These are phyloP conservation scores for Pascua guehoae DNA, from an alignment of 1,284 basidiomycete genomes.

Conservation along the genomic window DNA sequence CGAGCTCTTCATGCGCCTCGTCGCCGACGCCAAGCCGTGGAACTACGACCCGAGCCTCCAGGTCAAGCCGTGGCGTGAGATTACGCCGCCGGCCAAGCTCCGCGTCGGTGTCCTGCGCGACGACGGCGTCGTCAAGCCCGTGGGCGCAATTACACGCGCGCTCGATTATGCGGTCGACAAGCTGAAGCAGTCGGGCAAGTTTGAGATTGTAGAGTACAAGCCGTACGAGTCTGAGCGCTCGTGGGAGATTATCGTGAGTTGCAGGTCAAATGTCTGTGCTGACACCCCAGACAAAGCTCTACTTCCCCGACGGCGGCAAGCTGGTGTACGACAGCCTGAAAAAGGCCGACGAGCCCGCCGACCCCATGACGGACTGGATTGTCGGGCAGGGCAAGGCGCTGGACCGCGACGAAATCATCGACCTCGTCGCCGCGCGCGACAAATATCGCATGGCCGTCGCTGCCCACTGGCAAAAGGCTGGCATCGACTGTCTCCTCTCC, in stretches of 20 bases:
- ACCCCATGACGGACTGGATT: slow-evolving; percentile 42
- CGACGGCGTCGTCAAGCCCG: slow-evolving; percentile 60
- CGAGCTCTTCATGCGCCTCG: slow-evolving; percentile 58
- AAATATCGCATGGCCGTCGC: slow-evolving; percentile 30
- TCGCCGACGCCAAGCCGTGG: slow-evolving; percentile 58
- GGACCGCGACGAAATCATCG: slow-evolving; percentile 35
- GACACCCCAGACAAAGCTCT: slow-evolving; percentile 46
- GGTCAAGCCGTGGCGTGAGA: slow-evolving; percentile 54
- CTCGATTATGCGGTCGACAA: slow-evolving; percentile 33
- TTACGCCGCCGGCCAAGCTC: slow-evolving; percentile 58
- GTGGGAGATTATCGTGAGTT: slow-evolving; percentile 30
- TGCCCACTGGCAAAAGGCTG: slow-evolving; percentile 24
- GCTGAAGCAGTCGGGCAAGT: slow-evolving; percentile 25
- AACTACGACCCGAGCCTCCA: slow-evolving; percentile 55
- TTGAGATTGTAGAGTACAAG: slow-evolving; percentile 34
- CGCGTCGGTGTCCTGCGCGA: slow-evolving; percentile 45
- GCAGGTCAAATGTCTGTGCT: not conserved
- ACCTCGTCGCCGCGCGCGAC: slow-evolving; percentile 32
- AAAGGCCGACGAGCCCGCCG: slow-evolving; percentile 32
- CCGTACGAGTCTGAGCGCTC: slow-evolving; percentile 22
- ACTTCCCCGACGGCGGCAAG: slow-evolving; percentile 41
- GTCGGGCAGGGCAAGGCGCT: slow-evolving; percentile 21
- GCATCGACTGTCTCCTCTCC: slow-evolving; percentile 43
- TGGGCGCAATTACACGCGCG: slow-evolving; percentile 45
- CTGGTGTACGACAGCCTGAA: slow-evolving; percentile 42